A percentile compares a stretch with the other conserved stretches of the same genome.
Evolutionary conservation across 192 early-diverging fungal species (phyloP).

Genomic region (Chytriomyces sp.): DNA sequence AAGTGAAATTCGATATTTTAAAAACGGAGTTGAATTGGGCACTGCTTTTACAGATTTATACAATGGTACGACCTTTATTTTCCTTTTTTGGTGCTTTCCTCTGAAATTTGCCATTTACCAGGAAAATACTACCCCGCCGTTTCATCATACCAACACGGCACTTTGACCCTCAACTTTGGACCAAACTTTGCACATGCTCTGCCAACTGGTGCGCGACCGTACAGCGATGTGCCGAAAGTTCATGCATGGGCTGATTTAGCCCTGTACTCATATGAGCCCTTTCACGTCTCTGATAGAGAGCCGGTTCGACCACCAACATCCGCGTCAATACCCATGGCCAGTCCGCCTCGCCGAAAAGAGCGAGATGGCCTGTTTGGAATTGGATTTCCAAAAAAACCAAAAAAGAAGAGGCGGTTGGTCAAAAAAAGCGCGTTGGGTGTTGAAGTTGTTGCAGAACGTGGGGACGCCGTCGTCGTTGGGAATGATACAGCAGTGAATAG

Average conservation of each 20-base stretch:
- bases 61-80: slow-evolving; percentile 45
- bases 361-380: background rate
- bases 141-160: slow-evolving; percentile 69
- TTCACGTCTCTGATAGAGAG: slow-evolving; percentile 14
- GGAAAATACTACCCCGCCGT: slow-evolving; percentile 80
- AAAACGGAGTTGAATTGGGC: slow-evolving; percentile 70
- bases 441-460: background rate
- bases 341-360: background rate
- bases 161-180: slow-evolving; percentile 71
- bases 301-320: background rate
- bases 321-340: slow-evolving; percentile 7
- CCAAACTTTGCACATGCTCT: slow-evolving; percentile 67
- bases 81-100: background rate
- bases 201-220: slow-evolving; percentile 47
- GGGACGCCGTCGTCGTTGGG: background rate
- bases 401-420: slow-evolving; percentile 11
- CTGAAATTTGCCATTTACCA: background rate
- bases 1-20: slow-evolving; percentile 70
- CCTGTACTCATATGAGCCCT: slow-evolving; percentile 23
- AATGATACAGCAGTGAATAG: background rate
- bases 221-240: slow-evolving; percentile 38
- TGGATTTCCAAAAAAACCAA: background rate
- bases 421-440: slow-evolving; percentile 13
- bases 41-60: slow-evolving; percentile 68
- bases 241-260: slow-evolving; percentile 22